These are phyloP conservation scores for Baorangia bicolor DNA, from an alignment of 768 basidiomycete species.

Conservation along the genomic window DNA sequence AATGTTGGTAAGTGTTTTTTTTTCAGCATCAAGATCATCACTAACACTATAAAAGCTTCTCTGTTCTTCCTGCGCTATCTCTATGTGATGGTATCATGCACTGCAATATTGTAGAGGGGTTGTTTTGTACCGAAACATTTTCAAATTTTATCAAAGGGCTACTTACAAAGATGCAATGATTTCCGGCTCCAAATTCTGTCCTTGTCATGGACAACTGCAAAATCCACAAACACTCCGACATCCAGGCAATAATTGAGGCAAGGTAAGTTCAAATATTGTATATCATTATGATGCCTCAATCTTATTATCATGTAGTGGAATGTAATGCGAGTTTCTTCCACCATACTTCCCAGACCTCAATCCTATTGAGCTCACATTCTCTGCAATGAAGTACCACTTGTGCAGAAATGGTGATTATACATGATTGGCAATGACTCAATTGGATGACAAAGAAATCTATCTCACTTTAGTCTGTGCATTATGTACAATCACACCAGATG, in stretches of 20 bases:
- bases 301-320: neutral
- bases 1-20: too few relatives aligned
- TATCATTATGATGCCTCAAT: neutral
- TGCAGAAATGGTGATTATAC: too few relatives aligned
- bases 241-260: neutral
- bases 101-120: neutral
- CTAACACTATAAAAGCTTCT: neutral
- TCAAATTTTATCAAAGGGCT: neutral
- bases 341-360: too few relatives aligned
- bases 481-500: too few relatives aligned
- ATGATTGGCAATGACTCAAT: too few relatives aligned
- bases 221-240: neutral
- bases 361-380: too few relatives aligned
- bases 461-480: too few relatives aligned
- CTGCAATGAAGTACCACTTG: too few relatives aligned
- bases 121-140: neutral
- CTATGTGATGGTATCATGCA: neutral
- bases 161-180: neutral
- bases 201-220: neutral
- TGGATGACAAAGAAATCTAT: too few relatives aligned
- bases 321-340: too few relatives aligned
- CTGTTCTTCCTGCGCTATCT: neutral
- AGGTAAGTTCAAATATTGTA: neutral
- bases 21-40: neutral
- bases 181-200: neutral